Base-by-base conservation (phyloP, 768 basidiomycete species). In the Pholiota microspora region DNA sequence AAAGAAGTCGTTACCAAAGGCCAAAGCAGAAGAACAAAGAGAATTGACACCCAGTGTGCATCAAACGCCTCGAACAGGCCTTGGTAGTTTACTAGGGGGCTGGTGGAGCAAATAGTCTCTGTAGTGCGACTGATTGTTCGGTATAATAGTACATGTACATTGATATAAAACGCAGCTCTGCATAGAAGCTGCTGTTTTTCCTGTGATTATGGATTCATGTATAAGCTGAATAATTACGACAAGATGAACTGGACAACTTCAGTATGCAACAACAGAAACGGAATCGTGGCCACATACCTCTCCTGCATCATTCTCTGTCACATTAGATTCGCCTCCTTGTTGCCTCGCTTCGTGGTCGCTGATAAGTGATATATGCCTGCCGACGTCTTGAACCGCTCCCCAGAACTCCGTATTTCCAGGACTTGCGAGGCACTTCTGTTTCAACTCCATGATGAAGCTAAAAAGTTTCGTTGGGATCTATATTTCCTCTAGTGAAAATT, bases 91-190 rank as follows among this genome's bases (percentile, higher is more conserved):
- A 53, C 71, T 93, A 23, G 90, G 90, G 23, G 90, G 89, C 3
- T 93, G 91, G 91, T 92, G 90, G 91, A 88, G 88, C 13, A 73
- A 64, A 53, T 51, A 27, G 29, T 4, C n/a, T n/a, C n/a, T n/a
- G n/a, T n/a, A n/a, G n/a, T n/a, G n/a, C n/a, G n/a, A n/a, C n/a
- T n/a, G n/a, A n/a, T n/a, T n/a, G n/a, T n/a, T n/a, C n/a, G n/a
- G n/a, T n/a, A n/a, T n/a, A n/a, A n/a, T n/a, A n/a, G 47, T 46
- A 46, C 45, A 46, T 29, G 45, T 4, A 13, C 15, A 29, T 46
- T 9, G 29, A 23, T 29, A n/a, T n/a, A n/a, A n/a, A n/a, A n/a
- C n/a, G n/a, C n/a, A n/a, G n/a, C n/a, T n/a, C n/a, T n/a, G n/a
- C n/a, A n/a, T n/a, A n/a, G n/a, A n/a, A n/a, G n/a, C n/a, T n/a